A percentile compares a stretch with the other conserved stretches of the same genome.
Conservation (phyloP, 228 moss, liverwort and hornwort genomes). For the Sphagnum fallax region DNA sequence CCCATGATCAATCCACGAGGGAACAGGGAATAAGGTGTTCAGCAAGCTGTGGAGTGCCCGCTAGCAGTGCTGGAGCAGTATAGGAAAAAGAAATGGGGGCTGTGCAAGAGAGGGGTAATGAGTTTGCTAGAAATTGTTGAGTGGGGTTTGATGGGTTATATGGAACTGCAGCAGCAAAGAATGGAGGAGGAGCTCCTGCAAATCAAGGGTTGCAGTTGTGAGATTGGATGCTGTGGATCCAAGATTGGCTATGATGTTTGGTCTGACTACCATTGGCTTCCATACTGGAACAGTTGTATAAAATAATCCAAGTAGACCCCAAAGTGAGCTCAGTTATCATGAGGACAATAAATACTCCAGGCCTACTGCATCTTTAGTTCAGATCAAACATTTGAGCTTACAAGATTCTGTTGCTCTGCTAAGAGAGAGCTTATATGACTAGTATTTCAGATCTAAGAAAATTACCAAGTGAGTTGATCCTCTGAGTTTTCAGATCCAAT, state of each 20-base stretch:
- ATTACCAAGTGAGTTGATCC: too few relatives aligned
- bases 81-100: slow-evolving; percentile 82
- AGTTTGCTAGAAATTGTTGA: slow-evolving; percentile 64
- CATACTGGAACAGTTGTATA: slow-evolving; percentile 58
- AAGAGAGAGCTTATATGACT: too few relatives aligned
- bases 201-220: slow-evolving; percentile 44
- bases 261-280: slow-evolving; percentile 77
- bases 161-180: slow-evolving; percentile 61
- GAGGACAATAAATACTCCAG: too few relatives aligned
- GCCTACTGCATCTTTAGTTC: too few relatives aligned
- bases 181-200: slow-evolving; percentile 28
- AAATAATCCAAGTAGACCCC: too few relatives aligned
- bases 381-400: too few relatives aligned
- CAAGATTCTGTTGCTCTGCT: too few relatives aligned
- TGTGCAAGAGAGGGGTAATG: slow-evolving; percentile 63
- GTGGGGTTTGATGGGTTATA: slow-evolving; percentile 61
- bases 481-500: too few relatives aligned
- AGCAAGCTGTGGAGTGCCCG: slow-evolving; percentile 40
- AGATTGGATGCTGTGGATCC: slow-evolving; percentile 48
- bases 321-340: too few relatives aligned
- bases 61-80: slow-evolving; percentile 74
- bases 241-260: slow-evolving; percentile 35
- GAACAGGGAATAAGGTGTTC: slow-evolving; percentile 91
- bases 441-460: too few relatives aligned
- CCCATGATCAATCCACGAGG: slow-evolving; percentile 95